These are phyloP conservation scores for Ascodesmis nigricans DNA, from an alignment of 495 filamentous ascomycete species.

Conservation along the genomic window DNA sequence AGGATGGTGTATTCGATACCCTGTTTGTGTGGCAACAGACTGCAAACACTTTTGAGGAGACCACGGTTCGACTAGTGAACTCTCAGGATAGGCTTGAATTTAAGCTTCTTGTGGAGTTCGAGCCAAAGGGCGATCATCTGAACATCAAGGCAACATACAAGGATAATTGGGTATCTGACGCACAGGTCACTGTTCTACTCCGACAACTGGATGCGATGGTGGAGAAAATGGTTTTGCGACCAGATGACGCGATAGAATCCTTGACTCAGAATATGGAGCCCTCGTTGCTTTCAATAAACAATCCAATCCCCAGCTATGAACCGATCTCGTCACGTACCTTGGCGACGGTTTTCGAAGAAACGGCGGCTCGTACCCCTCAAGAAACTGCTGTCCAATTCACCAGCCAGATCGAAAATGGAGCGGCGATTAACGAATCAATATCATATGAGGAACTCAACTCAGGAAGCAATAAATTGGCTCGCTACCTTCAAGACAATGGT, in stretches of 20 bases:
- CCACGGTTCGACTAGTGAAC: slow-evolving; percentile 28
- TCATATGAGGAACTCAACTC: slow-evolving; percentile 41
- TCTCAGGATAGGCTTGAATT: slow-evolving; percentile 45
- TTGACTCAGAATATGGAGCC: too few relatives aligned
- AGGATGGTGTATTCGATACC: slow-evolving; percentile 41
- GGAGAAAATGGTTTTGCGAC: too few relatives aligned
- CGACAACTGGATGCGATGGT: slow-evolving; percentile 35
- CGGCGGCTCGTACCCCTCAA: slow-evolving; percentile 28
- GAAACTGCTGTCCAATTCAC: slow-evolving; percentile 40
- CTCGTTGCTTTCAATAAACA: slow-evolving; percentile 38
- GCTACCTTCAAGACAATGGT: slow-evolving; percentile 28
- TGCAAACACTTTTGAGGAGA: slow-evolving; percentile 22
- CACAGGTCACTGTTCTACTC: slow-evolving; percentile 32
- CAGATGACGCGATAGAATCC: too few relatives aligned
- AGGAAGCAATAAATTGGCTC: slow-evolving; percentile 41
- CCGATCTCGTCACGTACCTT: slow-evolving; percentile 24
- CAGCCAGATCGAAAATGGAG: slow-evolving; percentile 22
- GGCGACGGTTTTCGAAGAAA: slow-evolving; percentile 31
- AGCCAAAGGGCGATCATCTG: slow-evolving; percentile 29
- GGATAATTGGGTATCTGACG: slow-evolving; percentile 25
- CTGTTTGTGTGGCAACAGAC: slow-evolving; percentile 63
- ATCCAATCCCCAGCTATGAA: too few relatives aligned
- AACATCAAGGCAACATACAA: slow-evolving; percentile 32
- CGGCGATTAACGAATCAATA: slow-evolving; percentile 24
- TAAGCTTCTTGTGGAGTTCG: slow-evolving; percentile 46